Base-by-base conservation (phyloP, 164 flowering plant genomes). In the Brasenia schreberi region DNA sequence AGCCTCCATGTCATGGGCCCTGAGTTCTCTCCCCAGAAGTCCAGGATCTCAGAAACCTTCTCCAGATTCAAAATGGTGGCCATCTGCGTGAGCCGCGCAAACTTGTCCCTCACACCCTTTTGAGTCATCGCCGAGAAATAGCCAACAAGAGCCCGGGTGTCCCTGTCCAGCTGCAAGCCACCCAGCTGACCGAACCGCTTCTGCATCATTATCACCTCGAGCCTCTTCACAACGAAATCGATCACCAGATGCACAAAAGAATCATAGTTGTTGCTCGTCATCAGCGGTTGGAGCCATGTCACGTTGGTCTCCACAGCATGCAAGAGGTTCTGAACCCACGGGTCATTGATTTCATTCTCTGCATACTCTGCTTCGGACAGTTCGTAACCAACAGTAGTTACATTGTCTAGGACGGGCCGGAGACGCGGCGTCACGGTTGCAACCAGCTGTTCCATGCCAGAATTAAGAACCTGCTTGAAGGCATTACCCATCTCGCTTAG, bases 1-100 rank as follows among this genome's bases (percentile, higher is more conserved):
- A 94, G 77, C 71, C 98, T 82, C 98, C 98, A 94, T 9, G 98
- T 91, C 98, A 94, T 87, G 61, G 96, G 98, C 61, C 97, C 97
- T 11, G 98, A 83, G 71, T 91, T 91, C 82, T 94, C 98, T 42
- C 97, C 98, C 98, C 98, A 94, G 95, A 94, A 94, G 76, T 94
- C 98, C 68, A 91, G 77, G 69, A 94, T 91, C 83, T 91, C 98
- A 4, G 93, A 89, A 5, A 94, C 99, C 81, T 87, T 89, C 66
- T 91, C 97, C 66, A 94, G 79, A 80, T 94, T 91, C n/a, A 94
- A 85, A 64, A 91, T 85, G 5, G 99, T 91, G 16, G 99, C 97
- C 95, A 94, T 94, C 68, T 94, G 97, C 19, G 93, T 94, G 18
- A 91, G 89, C 61, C 96, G 95, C 17, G 98, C 90, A 73, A 94